These are phyloP conservation scores for Paratinospora sagittata DNA, from an alignment of 164 flowering plant genomes.

Conservation along the genomic window DNA sequence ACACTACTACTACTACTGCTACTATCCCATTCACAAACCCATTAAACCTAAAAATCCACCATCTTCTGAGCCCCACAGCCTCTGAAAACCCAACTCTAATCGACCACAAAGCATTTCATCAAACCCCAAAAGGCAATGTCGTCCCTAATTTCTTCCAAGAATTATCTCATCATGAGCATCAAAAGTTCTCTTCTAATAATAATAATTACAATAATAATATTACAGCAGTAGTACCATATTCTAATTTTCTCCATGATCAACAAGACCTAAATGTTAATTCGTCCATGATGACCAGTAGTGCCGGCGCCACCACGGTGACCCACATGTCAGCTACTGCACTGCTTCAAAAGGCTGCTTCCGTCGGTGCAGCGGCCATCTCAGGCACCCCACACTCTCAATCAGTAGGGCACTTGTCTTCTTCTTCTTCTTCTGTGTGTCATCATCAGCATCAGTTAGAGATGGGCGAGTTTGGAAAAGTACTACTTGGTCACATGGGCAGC, in stretches of 20 bases:
- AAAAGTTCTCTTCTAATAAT: too few species aligned
- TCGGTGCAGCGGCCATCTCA: constrained; percentile 26
- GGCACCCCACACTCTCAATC: constrained; percentile 15
- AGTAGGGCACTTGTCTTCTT: constrained; percentile 23
- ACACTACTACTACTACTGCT: too few species aligned
- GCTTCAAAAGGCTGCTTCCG: constrained; percentile 58
- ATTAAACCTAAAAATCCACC: constrained; percentile 22
- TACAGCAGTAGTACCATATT: constrained; percentile 9
- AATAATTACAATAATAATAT: too few species aligned
- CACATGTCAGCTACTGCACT: constrained; percentile 69
- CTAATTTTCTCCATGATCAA: too few species aligned
- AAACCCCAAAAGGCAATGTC: too few species aligned
- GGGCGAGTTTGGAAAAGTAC: constrained; percentile 11
- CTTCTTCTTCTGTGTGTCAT: too few species aligned
- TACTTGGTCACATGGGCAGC: constrained; percentile 15
- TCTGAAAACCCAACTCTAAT: constrained; percentile 5
- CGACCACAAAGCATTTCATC: neutral
- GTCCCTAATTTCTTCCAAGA: too few species aligned
- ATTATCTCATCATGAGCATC: too few species aligned
- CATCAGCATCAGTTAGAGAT: constrained; percentile 12
- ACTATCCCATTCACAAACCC: constrained; percentile 7
- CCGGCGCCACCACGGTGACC: too few species aligned
- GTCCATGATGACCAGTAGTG: constrained; percentile 13
- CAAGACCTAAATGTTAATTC: constrained; percentile 10
- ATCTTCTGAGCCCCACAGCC: too few species aligned